Evolutionary conservation across 495 filamentous ascomycete species (phyloP).

Genomic region (Rostrohypoxylon terebratum): DNA sequence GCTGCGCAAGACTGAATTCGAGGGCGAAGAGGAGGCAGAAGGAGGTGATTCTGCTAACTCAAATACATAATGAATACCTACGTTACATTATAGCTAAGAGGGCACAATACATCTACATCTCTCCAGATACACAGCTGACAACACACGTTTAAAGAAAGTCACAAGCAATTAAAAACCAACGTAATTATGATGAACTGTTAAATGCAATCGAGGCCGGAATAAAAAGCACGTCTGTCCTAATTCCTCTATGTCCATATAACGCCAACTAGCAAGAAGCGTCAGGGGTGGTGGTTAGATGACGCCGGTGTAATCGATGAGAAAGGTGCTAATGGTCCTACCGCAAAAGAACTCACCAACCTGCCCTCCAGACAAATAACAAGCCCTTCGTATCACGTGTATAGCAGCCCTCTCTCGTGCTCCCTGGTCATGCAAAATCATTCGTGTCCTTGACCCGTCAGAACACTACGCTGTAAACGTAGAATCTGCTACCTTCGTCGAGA

Average conservation of each 20-base stretch:
- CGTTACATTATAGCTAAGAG: background rate
- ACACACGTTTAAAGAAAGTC: background rate
- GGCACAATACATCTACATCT: background rate
- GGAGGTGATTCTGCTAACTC: constrained; percentile 38
- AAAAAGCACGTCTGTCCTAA: constrained; percentile 40
- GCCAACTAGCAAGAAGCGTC: constrained; percentile 36
- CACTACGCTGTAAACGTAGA: constrained; percentile 46
- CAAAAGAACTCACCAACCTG: constrained; percentile 17
- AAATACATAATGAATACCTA: too few relatives aligned
- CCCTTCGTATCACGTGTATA: constrained; percentile 31
- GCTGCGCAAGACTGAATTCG: constrained; percentile 75
- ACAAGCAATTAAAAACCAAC: background rate
- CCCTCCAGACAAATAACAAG: constrained; percentile 24
- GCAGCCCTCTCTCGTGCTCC: constrained; percentile 30
- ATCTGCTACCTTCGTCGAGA: constrained; percentile 19
- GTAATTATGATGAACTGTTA: background rate
- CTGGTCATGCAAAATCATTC: constrained; percentile 46
- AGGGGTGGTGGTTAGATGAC: constrained; percentile 19
- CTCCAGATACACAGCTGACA: background rate
- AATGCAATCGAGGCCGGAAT: constrained; percentile 40
- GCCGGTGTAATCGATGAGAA: constrained; percentile 33
- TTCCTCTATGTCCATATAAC: constrained; percentile 47
- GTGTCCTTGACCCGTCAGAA: constrained; percentile 38
- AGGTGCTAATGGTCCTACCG: constrained; percentile 8
- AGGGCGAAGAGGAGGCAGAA: constrained; percentile 50